Evolutionary conservation across 2,329 filamentous ascomycete species (phyloP).

Genomic region (Trichoderma harzianum): DNA sequence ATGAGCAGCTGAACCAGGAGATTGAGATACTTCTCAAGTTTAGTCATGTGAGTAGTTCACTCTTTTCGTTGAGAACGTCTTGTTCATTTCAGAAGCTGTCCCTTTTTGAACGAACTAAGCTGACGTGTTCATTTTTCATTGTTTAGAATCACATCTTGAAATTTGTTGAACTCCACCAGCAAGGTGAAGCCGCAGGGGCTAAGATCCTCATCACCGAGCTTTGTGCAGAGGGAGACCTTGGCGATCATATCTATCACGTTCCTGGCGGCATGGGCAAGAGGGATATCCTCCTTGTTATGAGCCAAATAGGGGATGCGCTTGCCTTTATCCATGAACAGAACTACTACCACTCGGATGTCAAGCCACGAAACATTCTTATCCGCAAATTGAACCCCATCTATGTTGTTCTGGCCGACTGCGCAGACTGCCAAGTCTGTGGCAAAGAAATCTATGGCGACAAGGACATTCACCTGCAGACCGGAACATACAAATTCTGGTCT

Average conservation of each 20-base stretch:
- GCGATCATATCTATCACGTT: conserved; percentile 27
- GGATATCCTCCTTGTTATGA: conserved; percentile 23
- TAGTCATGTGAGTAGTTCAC: conserved; percentile 26
- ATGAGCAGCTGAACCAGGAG: conserved; percentile 27
- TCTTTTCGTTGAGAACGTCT: background rate
- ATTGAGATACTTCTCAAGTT: conserved; percentile 23
- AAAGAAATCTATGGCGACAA: background rate
- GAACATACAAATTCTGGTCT: conserved; percentile 31
- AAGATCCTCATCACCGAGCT: conserved; percentile 33
- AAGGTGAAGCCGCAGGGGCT: conserved; percentile 16
- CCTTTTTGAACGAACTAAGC: background rate
- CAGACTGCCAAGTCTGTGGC: conserved; percentile 26
- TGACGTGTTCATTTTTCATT: background rate
- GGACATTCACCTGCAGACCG: conserved; percentile 19
- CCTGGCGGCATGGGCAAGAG: conserved; percentile 16
- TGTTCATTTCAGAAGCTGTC: background rate
- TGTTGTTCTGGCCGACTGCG: conserved; percentile 32
- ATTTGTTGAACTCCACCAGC: conserved; percentile 29
- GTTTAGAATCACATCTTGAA: conserved; percentile 29
- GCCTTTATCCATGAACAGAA: conserved; percentile 27
- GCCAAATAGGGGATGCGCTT: conserved; percentile 27
- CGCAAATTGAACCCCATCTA: conserved; percentile 28
- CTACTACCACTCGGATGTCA: conserved; percentile 32
- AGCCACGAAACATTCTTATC: conserved; percentile 33
- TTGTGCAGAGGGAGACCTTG: conserved; percentile 29